phyloP scores from a whole-genome alignment of 306 rosid species.

The Adenanthera pavonina region DNA sequence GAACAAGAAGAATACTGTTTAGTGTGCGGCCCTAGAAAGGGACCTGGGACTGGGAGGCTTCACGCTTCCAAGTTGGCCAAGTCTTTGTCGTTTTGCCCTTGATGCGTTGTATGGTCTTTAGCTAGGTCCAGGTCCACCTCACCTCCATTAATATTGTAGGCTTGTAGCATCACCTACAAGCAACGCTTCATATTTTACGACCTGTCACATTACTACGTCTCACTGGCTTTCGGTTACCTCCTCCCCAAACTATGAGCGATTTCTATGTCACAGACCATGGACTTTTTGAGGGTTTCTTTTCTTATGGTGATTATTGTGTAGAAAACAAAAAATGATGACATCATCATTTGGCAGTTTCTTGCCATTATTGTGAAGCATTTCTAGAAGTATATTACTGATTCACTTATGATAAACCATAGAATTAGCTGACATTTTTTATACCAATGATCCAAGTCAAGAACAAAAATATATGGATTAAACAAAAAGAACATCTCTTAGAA shows the following conservation, averaged over 20 bases:
- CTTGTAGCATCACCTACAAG: conserved; percentile 10
- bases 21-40: not conserved
- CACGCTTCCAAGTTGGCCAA: conserved; percentile 38
- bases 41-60: not conserved
- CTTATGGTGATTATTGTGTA: not conserved
- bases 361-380: not conserved
- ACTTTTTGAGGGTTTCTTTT: not conserved
- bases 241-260: not conserved
- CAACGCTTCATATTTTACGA: conserved; percentile 17
- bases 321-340: not conserved
- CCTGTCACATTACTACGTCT: conserved; percentile 10
- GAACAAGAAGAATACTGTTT: not conserved
- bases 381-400: not conserved
- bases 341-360: not conserved
- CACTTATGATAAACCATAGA: not conserved
- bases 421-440: not conserved
- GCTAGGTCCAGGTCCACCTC: conserved; percentile 43
- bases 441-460: not conserved
- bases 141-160: conserved; percentile 16
- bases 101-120: conserved; percentile 49
- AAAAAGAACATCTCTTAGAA: not conserved
- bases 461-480: too few species aligned
- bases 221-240: conserved; percentile 9
- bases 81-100: conserved; percentile 45
- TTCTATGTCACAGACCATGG: not conserved